Evolutionary conservation across 345 rosid genomes (phyloP).

Genomic region (Sisymbrium irio): DNA sequence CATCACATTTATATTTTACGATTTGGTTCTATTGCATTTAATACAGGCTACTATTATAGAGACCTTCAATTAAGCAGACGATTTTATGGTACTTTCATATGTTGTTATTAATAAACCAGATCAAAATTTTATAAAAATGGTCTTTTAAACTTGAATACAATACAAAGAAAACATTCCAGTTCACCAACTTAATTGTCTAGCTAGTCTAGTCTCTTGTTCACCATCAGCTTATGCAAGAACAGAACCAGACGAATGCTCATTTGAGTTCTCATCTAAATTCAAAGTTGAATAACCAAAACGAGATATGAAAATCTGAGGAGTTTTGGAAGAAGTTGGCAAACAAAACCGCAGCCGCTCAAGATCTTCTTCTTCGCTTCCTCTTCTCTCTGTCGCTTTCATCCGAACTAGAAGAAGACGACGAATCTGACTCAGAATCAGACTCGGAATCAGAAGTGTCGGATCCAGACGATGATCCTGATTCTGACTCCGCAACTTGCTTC

Average conservation of each 20-base stretch:
- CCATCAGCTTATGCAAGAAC: conserved; percentile 16
- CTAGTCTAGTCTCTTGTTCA: not conserved
- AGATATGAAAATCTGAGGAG: not conserved
- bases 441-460: conserved; percentile 39
- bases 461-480: conserved; percentile 39
- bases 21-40: too few relatives aligned
- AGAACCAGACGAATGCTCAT: not conserved
- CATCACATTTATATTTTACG: too few relatives aligned
- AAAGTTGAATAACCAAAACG: conserved; percentile 2
- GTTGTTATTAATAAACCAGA: not conserved
- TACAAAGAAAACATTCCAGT: not conserved
- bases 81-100: not conserved
- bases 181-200: not conserved
- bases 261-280: conserved; percentile 7
- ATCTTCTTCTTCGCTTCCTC: conserved; percentile 44
- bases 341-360: conserved; percentile 8
- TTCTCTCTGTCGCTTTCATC: conserved; percentile 42
- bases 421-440: conserved; percentile 36
- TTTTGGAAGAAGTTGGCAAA: not conserved
- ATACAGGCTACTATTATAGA: too few relatives aligned
- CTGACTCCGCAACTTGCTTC: conserved; percentile 47
- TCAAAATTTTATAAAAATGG: not conserved
- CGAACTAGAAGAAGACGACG: conserved; percentile 40
- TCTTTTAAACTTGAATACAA: not conserved
- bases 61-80: not conserved